Evolutionary conservation across 768 basidiomycete species (phyloP), one percentile per base, ranked within the genome.

Genomic region (Fistulinella prunicolor): DNA sequence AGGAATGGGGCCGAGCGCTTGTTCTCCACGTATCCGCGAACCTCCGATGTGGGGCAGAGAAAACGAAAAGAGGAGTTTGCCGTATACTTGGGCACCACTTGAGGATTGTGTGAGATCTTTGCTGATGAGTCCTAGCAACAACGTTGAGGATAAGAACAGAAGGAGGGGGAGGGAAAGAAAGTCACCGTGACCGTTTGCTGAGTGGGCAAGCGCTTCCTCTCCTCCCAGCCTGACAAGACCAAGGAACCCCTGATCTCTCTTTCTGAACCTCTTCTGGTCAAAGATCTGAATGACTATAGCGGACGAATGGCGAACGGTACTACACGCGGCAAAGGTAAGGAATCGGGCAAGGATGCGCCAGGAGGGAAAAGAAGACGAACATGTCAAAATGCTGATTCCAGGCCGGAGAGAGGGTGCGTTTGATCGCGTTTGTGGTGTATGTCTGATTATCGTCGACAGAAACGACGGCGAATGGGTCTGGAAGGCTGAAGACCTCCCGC

Each of bases 371-470:
- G 17, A 19, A 34, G 13, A 70, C 86, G 65, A 53, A 92, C 90
- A 94, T 77, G 62, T 92, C 88, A 60, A 93, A 93, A 46, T 81
- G 77, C 64, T 92, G 87, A 56, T 83, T 87, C 89, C 89, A 92
- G n/a, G 80, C 73, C 9, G 89, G 85, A 54, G 73, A 83, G 53
- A 87, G 70, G 1, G 80, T 77, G 57, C 77, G 82, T 67, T 80
- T 86, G 66, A 83, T 73, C 47, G 86, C 80, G 40, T 78, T 75
- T 1, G 91, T 92, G 21, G 87, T 86, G 63, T 80, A 82, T 13
- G 86, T 86, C 66, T 92, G 86, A 57, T 89, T 84, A 39, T 82
- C 85, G 61, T 93, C 91, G 50, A 93, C 86, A 6, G 87, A 89
- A 40, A 95, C 75, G 12, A 93, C 86, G 7, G 88, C 91, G 62